phyloP scores from a whole-genome alignment of 441 rosid genomes.

The Croton setiger region DNA sequence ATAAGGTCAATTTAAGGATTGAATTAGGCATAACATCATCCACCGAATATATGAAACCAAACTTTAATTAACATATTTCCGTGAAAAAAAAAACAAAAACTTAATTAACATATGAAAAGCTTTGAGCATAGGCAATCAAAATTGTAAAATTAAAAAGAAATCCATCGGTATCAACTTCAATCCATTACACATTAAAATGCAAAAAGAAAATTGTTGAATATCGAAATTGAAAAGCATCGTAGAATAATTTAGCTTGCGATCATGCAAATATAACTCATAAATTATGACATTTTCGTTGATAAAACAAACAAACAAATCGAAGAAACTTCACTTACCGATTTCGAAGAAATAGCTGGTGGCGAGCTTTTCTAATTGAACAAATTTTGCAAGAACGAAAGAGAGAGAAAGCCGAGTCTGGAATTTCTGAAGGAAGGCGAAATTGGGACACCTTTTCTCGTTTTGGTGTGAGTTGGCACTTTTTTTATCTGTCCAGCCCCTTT shows the following conservation, averaged over 20 bases:
- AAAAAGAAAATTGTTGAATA: background rate
- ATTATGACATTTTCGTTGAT: background rate
- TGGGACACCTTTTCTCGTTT: slow-evolving; percentile 5
- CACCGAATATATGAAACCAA: no score
- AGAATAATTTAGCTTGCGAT: background rate
- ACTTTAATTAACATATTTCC: no score
- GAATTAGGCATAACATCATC: no score
- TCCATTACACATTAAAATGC: background rate
- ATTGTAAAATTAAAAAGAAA: background rate
- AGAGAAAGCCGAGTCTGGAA: background rate
- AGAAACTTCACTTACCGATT: slow-evolving; percentile 16
- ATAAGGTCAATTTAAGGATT: no score
- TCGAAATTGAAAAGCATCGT: background rate
- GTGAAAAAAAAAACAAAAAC: background rate
- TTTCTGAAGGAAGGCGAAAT: background rate
- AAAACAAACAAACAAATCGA: background rate
- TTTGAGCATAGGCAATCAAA: background rate
- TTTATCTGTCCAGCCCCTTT: slow-evolving; percentile 4
- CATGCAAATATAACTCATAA: background rate
- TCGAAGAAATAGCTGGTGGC: background rate
- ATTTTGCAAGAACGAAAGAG: background rate
- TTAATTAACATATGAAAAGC: background rate
- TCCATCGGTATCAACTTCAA: background rate
- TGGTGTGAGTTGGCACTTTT: slow-evolving; percentile 28
- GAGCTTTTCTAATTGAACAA: no score